Evolutionary conservation across 805 yeast genomes (phyloP), one percentile per base, ranked within the genome.

Genomic region (Candida tallmaniae): DNA sequence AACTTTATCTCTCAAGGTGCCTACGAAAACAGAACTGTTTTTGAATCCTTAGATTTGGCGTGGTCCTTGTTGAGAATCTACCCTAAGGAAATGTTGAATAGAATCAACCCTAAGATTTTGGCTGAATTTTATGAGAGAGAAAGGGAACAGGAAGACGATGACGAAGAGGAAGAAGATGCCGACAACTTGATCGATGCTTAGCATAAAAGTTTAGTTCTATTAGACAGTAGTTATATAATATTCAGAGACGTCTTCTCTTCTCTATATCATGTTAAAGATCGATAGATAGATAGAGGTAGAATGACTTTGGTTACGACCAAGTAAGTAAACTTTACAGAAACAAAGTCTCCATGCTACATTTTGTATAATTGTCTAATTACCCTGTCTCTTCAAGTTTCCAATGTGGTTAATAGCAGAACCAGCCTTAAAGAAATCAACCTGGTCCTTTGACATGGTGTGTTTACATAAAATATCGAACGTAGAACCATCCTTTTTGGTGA

Each of bases 41-140:
- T 88, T 54, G 98, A 93, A 70, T 83, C 95, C 38, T 78, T 93
- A 60, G 98, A 93, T 62, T 89, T 85, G 62, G 99, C 98, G 37
- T 93, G 99, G 99, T 80, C 94, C 29, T 75, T 93, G 60, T 75
- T 93, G 63, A 88, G 99, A 76, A 93, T 93, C 63, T 93, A 93
- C 73, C 99, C 99, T 58, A 93, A 89, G 78, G 97, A 93, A 69
- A 74, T 93, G 84, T 80, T 93, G 58, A 93, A 93, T 75, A 88
- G 98, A 80, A 87, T 93, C 57, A 88, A 96, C 40, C 97, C 97
- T 62, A 93, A 93, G 80, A 87, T 93, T 52, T 71, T 93, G 58
- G 81, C 80, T 48, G 97, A 90, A 67, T 93, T 90, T 68, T 93
- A 93, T 68, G 97, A 90, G 54, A 78, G 96, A 66, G 80, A 81